Percentiles rank a stretch among this genome's conserved stretches.
Conservation (phyloP, 2,329 filamentous ascomycete species). For the Byssoonygena ceratinophila region DNA sequence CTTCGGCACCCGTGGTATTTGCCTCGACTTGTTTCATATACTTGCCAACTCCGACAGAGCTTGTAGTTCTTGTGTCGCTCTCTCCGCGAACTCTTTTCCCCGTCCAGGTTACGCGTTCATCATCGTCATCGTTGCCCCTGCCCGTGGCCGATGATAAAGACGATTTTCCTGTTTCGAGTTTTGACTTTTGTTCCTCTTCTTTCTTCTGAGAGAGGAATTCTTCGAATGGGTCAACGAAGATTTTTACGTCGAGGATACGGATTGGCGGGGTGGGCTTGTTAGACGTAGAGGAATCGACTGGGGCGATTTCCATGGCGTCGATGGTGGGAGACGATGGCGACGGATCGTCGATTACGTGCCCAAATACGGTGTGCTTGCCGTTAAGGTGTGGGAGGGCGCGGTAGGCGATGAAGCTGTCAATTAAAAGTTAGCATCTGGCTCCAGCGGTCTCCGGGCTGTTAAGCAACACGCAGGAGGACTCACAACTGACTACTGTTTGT, state of each 20-base stretch:
- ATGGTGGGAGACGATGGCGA: constrained; percentile 43
- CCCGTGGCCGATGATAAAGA: not conserved
- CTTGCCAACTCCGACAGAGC: constrained; percentile 57
- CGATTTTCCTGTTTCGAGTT: constrained; percentile 18
- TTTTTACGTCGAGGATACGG: constrained; percentile 66
- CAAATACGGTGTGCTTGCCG: constrained; percentile 95
- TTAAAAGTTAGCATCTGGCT: too few species aligned
- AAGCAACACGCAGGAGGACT: constrained; percentile 27
- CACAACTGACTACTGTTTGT: constrained; percentile 85
- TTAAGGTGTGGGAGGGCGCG: constrained; percentile 75
- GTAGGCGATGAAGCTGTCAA: constrained; percentile 68
- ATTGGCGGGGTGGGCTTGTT: constrained; percentile 70
- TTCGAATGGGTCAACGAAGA: constrained; percentile 90
- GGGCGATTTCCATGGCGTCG: constrained; percentile 62
- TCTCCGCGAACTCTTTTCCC: constrained; percentile 73
- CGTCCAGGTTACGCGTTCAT: constrained; percentile 90
- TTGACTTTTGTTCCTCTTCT: constrained; percentile 44
- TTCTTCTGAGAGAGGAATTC: constrained; percentile 73
- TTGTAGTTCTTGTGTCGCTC: constrained; percentile 37
- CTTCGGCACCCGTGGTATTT: constrained; percentile 30
- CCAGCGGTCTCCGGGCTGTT: too few species aligned
- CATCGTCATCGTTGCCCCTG: constrained; percentile 47
- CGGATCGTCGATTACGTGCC: constrained; percentile 61
- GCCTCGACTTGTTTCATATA: constrained; percentile 58
- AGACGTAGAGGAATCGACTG: constrained; percentile 57